phyloP scores from a whole-genome alignment of 2,329 filamentous ascomycete species.

The Pseudogymnoascus sp. region DNA sequence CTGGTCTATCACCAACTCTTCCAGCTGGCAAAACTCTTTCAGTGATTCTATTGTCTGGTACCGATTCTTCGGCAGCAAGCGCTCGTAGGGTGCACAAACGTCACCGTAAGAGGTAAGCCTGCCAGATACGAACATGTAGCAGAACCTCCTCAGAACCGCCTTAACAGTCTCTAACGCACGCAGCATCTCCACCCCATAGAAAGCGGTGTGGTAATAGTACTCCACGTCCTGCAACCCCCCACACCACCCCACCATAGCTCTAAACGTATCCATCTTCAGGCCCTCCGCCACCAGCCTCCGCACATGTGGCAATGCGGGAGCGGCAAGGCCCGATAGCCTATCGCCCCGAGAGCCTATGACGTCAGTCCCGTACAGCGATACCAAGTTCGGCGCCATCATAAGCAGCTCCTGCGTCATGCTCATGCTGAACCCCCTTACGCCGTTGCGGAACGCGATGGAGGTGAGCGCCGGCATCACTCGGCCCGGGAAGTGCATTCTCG shows the following conservation, averaged over 20 bases:
- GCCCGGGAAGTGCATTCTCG: neutral
- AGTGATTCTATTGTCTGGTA: neutral
- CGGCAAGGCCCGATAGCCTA: no score
- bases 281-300: neutral
- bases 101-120: neutral
- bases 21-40: neutral
- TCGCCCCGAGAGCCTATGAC: neutral
- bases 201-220: neutral
- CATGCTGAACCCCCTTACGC: neutral
- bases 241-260: neutral
- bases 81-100: neutral
- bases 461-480: neutral
- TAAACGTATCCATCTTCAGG: neutral
- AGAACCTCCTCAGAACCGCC: neutral
- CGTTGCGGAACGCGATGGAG: neutral
- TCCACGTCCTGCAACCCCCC: neutral
- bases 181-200: neutral
- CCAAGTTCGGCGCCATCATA: neutral
- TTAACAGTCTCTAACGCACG: neutral
- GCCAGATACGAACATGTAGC: neutral
- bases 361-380: neutral
- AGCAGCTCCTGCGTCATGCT: neutral
- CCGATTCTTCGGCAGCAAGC: neutral
- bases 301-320: neutral
- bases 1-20: neutral